phyloP scores from a whole-genome alignment of 148 eudicot species.

The Amaranthus palmeri region DNA sequence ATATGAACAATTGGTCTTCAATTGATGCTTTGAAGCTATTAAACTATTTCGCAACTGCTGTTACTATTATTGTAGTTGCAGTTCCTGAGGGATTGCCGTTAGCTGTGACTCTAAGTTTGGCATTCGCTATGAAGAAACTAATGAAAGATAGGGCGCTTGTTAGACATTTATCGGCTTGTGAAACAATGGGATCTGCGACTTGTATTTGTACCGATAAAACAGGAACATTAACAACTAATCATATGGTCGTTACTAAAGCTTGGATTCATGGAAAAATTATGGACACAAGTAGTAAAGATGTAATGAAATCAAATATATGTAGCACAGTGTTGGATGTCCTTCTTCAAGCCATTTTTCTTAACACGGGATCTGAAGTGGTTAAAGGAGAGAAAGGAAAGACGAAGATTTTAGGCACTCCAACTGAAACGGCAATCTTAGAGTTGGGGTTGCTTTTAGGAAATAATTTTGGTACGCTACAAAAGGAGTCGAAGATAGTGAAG shows the following conservation, averaged over 20 bases:
- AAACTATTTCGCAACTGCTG: slow-evolving; percentile 84
- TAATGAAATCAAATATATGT: slow-evolving; percentile 28
- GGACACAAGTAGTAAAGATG: slow-evolving; percentile 35
- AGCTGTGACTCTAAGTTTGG: slow-evolving; percentile 94
- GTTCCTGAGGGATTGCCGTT: slow-evolving; percentile 97
- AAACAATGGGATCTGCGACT: slow-evolving; percentile 93
- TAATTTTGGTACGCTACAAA: slow-evolving; percentile 46
- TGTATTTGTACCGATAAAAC: slow-evolving; percentile 91
- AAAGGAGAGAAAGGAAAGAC: slow-evolving; percentile 50
- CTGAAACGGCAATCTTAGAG: slow-evolving; percentile 81
- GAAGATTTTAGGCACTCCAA: slow-evolving; percentile 73
- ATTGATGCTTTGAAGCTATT: slow-evolving; percentile 62
- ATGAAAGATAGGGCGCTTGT: slow-evolving; percentile 83
- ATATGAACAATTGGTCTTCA: slow-evolving; percentile 64
- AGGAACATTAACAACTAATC: slow-evolving; percentile 90
- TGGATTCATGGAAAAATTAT: slow-evolving; percentile 57
- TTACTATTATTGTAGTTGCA: slow-evolving; percentile 94
- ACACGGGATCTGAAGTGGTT: slow-evolving; percentile 81
- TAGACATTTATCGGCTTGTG: slow-evolving; percentile 90
- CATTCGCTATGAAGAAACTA: slow-evolving; percentile 91
- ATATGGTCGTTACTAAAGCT: slow-evolving; percentile 71
- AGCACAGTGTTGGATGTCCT: slow-evolving; percentile 36
- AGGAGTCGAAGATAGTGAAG: slow-evolving; percentile 34
- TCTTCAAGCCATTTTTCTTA: slow-evolving; percentile 60
- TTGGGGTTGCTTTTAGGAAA: slow-evolving; percentile 63